These are phyloP conservation scores for Dissophora ornata DNA, from an alignment of 192 early-diverging fungal species.

Conservation along the genomic window DNA sequence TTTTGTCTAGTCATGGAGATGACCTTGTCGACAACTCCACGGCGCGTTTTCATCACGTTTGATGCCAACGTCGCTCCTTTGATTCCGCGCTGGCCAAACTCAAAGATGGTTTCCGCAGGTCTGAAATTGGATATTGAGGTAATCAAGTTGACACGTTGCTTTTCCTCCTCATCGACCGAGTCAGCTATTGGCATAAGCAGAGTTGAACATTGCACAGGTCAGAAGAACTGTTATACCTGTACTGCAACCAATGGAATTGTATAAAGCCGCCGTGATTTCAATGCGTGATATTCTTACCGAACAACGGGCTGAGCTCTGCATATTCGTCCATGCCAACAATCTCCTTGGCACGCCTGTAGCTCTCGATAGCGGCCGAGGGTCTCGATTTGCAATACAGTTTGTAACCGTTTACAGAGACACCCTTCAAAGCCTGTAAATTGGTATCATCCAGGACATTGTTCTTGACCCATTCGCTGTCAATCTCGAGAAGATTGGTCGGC, in stretches of 20 bases:
- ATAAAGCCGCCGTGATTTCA: too few species aligned
- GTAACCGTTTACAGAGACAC: conserved; percentile 83
- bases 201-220: too few species aligned
- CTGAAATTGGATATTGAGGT: conserved; percentile 82
- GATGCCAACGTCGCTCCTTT: conserved; percentile 77
- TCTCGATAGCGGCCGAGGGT: conserved; percentile 83
- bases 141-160: conserved; percentile 76
- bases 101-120: conserved; percentile 94
- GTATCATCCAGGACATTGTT: conserved; percentile 70
- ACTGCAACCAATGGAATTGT: too few species aligned
- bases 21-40: conserved; percentile 59
- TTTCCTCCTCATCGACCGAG: conserved; percentile 66
- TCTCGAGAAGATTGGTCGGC: conserved; percentile 72
- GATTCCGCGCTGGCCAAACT: conserved; percentile 86
- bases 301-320: conserved; percentile 81
- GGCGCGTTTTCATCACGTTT: conserved; percentile 73
- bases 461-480: conserved; percentile 82
- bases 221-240: too few species aligned
- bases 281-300: conserved; percentile 63
- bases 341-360: conserved; percentile 90
- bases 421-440: conserved; percentile 70
- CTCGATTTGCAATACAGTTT: conserved; percentile 89
- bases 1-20: conserved; percentile 55
- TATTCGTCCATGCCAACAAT: conserved; percentile 67
- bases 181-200: conserved; percentile 16